A percentile compares a stretch with the other conserved stretches of the same genome.
Conservation (phyloP, 1,139 yeast genomes). For the Nakaseomyces sp. region DNA sequence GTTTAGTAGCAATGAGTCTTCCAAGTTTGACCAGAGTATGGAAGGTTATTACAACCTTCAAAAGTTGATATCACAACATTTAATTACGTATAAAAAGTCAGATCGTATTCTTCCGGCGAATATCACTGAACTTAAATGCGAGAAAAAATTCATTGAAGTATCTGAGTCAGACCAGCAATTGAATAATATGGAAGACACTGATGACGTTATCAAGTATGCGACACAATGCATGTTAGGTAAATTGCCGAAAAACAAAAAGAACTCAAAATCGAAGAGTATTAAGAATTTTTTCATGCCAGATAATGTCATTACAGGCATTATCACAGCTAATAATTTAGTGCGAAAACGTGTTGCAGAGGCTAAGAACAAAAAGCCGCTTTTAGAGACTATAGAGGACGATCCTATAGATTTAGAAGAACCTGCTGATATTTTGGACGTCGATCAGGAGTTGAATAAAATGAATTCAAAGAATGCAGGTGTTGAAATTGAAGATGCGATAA, state of each 20-base stretch:
- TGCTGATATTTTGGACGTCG: background rate
- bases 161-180: conserved; percentile 62
- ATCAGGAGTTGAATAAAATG: background rate
- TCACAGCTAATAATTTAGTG: conserved; percentile 46
- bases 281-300: conserved; percentile 71
- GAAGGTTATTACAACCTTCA: conserved; percentile 77
- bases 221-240: conserved; percentile 36
- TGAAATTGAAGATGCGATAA: no score
- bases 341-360: conserved; percentile 18
- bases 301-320: conserved; percentile 62
- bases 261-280: conserved; percentile 21
- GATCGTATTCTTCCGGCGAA: conserved; percentile 61
- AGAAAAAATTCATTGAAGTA: conserved; percentile 48
- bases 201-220: conserved; percentile 61
- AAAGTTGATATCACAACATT: conserved; percentile 36
- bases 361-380: conserved; percentile 7
- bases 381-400: conserved; percentile 4
- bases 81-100: conserved; percentile 38
- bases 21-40: conserved; percentile 77
- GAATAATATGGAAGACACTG: conserved; percentile 50
- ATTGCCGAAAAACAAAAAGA: conserved; percentile 15
- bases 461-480: no score
- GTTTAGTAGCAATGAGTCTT: conserved; percentile 68
- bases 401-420: conserved; percentile 2
- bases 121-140: conserved; percentile 43